phyloP scores from a whole-genome alignment of 371 early-diverging fungal genomes.

The Apophysomyces trapeziformis region DNA sequence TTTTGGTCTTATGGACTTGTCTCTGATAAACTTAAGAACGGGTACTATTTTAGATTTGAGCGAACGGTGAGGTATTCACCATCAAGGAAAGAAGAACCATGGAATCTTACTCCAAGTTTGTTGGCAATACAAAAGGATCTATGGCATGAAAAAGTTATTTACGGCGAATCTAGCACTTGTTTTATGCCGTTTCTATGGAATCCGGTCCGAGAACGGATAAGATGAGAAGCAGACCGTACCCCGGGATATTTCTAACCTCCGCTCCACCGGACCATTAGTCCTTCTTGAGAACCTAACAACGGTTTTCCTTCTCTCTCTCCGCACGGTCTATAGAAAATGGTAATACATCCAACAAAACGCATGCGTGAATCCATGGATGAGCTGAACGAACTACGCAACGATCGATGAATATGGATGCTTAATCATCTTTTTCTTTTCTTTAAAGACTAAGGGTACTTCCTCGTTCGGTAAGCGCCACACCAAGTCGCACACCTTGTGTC shows the following conservation, averaged over 20 bases:
- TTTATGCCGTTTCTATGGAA: neutral
- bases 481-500: conserved; percentile 98
- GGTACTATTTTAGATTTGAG: too few species aligned
- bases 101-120: too few species aligned
- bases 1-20: too few species aligned
- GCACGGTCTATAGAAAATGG: conserved; percentile 11
- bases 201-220: neutral
- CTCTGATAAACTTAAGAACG: too few species aligned
- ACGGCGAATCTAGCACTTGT: neutral
- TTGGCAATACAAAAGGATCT: neutral
- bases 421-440: conserved; percentile 2
- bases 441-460: conserved; percentile 97
- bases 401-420: conserved; percentile 10
- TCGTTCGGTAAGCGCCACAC: conserved; percentile 99
- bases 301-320: conserved; percentile 11
- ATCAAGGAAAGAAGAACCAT: too few species aligned
- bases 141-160: neutral
- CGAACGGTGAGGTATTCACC: too few species aligned
- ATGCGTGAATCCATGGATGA: conserved; percentile 4
- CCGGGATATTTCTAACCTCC: neutral
- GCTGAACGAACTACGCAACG: conserved; percentile 1
- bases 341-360: conserved; percentile 5
- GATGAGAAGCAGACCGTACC: neutral
- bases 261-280: neutral
- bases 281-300: neutral